Conservation (phyloP, 2,329 filamentous ascomycete species). For the Beauveria sp. region DNA sequence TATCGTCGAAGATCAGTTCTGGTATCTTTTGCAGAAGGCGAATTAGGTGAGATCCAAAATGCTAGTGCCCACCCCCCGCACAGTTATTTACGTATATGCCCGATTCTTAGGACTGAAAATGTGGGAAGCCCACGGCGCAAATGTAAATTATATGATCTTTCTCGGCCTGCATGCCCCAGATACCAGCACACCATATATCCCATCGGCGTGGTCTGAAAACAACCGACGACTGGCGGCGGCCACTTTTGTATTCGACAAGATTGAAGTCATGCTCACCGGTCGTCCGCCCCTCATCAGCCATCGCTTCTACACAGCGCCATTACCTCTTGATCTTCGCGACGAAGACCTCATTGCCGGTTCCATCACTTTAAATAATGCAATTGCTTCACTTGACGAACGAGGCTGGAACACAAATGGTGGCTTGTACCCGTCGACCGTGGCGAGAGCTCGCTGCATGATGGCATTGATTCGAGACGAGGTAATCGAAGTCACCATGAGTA, state of each 20-base stretch:
- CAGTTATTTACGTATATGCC: not conserved
- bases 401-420: constrained; percentile 44
- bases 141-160: constrained; percentile 3
- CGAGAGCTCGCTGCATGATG: constrained; percentile 39
- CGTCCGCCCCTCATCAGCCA: constrained; percentile 45
- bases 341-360: constrained; percentile 35
- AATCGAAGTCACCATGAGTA: constrained; percentile 46
- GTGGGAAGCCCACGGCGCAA: constrained; percentile 2
- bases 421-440: constrained; percentile 36
- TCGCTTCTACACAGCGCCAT: constrained; percentile 44
- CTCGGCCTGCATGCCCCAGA: not conserved
- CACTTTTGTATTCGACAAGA: constrained; percentile 35
- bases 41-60: not conserved
- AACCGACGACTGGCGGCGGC: not conserved
- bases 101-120: not conserved
- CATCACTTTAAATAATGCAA: constrained; percentile 10
- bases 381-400: constrained; percentile 32
- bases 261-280: constrained; percentile 43
- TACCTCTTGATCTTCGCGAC: constrained; percentile 48
- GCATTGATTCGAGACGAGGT: constrained; percentile 49
- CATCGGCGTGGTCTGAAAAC: constrained; percentile 7
- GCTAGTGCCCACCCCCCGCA: not conserved
- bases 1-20: constrained; percentile 5
- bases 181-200: not conserved
- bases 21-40: not conserved